Evolutionary conservation across 345 rosid species (phyloP).

Genomic region (Brassica rapa): DNA sequence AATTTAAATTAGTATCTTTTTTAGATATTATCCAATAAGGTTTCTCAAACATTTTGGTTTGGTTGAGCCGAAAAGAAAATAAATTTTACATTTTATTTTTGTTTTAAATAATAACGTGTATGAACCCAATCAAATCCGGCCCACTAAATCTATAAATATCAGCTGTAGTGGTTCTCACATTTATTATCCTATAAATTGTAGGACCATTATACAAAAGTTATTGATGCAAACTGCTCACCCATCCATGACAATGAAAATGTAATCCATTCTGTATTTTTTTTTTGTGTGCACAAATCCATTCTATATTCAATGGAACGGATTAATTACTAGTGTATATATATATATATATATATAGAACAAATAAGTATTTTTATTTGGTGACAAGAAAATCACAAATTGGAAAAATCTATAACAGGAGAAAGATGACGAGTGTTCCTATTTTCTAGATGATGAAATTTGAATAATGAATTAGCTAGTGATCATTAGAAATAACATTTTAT

Average conservation of each 20-base stretch:
- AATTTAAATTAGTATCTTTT: no score
- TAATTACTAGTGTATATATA: no score
- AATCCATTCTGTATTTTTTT: neutral
- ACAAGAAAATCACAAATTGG: neutral
- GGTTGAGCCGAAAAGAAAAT: conserved; percentile 20
- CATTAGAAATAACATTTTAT: neutral
- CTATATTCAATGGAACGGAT: no score
- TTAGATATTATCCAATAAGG: no score
- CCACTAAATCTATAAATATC: conserved; percentile 27
- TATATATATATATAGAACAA: no score
- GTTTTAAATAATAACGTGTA: conserved; percentile 23
- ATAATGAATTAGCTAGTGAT: conserved; percentile 2
- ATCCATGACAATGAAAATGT: neutral
- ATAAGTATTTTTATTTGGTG: neutral
- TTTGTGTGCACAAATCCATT: no score
- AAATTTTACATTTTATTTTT: neutral
- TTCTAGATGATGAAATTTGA: neutral
- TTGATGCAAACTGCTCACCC: conserved; percentile 34
- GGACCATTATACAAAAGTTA: conserved; percentile 37
- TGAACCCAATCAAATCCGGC: conserved; percentile 31
- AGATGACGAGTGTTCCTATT: neutral
- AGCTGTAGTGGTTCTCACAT: conserved; percentile 27
- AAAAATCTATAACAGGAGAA: neutral
- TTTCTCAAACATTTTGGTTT: no score
- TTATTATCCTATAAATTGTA: conserved; percentile 33